phyloP scores from a whole-genome alignment of 306 rosid species.

The Fragaria iinumae region DNA sequence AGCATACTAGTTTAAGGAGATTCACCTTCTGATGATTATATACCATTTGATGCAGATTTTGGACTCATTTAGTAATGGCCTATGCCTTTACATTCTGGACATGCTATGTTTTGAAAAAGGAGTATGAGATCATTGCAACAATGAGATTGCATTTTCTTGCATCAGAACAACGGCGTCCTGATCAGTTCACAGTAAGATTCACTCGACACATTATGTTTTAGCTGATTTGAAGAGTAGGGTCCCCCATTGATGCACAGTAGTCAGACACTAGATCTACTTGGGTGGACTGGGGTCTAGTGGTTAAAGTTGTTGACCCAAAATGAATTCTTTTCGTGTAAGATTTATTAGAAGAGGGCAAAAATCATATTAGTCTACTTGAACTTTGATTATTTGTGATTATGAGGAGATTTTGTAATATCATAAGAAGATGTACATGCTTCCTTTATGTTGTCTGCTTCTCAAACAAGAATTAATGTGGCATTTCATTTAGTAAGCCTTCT shows the following conservation, averaged over 20 bases:
- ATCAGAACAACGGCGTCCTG: slow-evolving; percentile 79
- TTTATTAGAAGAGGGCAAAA: neutral
- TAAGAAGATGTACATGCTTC: neutral
- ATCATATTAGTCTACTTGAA: neutral
- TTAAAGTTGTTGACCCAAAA: neutral
- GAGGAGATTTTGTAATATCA: neutral
- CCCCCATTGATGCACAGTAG: slow-evolving; percentile 9
- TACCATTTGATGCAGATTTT: slow-evolving; percentile 61
- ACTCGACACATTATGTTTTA: slow-evolving; percentile 7
- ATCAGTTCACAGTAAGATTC: slow-evolving; percentile 83
- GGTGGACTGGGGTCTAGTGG: slow-evolving; percentile 1
- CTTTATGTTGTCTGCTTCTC: neutral
- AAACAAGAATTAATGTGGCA: neutral
- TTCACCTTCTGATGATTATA: neutral
- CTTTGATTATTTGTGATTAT: neutral
- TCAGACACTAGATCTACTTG: neutral
- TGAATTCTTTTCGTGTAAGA: too few relatives aligned
- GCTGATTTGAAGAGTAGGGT: neutral
- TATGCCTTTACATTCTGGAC: slow-evolving; percentile 94
- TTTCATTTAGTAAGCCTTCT: neutral
- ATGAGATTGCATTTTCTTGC: slow-evolving; percentile 92
- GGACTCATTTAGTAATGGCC: slow-evolving; percentile 97
- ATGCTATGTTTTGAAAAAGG: slow-evolving; percentile 75
- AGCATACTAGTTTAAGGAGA: neutral
- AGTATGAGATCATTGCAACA: slow-evolving; percentile 72